A percentile compares a stretch with the other conserved stretches of the same genome.
Conservation (phyloP, 768 basidiomycete genomes). For the Lyophyllum atratum region DNA sequence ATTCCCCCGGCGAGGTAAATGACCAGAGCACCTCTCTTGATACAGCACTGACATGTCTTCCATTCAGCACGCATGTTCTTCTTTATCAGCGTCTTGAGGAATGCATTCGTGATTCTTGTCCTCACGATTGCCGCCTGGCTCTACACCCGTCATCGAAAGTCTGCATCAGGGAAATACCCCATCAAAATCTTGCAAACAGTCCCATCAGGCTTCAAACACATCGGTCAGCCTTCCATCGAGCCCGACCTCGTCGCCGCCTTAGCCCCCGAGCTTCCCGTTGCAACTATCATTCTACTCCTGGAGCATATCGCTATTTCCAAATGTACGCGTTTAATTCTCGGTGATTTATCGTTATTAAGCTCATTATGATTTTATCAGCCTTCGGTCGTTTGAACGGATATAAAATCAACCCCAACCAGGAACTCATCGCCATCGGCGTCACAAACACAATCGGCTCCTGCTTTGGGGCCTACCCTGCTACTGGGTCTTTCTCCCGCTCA, state of each 20-base stretch:
- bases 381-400: constrained; percentile 96
- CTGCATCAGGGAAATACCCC: constrained; percentile 66
- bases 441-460: constrained; percentile 89
- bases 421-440: constrained; percentile 96
- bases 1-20: constrained; percentile 64
- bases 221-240: constrained; percentile 44
- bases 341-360: neutral
- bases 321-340: constrained; percentile 42
- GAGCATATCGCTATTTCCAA: constrained; percentile 99
- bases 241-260: constrained; percentile 62
- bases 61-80: constrained; percentile 66
- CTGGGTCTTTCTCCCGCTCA: constrained; percentile 98
- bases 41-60: neutral
- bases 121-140: constrained; percentile 89
- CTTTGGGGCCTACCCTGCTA: constrained; percentile 94
- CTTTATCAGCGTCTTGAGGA: constrained; percentile 75
- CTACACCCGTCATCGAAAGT: constrained; percentile 66
- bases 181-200: constrained; percentile 85
- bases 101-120: constrained; percentile 87
- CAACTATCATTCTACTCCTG: constrained; percentile 86
- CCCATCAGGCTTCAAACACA: constrained; percentile 78
- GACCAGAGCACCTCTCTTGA: neutral
- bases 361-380: constrained; percentile 43
- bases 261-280: constrained; percentile 74
- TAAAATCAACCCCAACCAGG: constrained; percentile 92